A percentile compares a stretch with the other conserved stretches of the same genome.
Evolutionary conservation across 805 yeast species (phyloP).

Genomic region (Suhomyces sp.): DNA sequence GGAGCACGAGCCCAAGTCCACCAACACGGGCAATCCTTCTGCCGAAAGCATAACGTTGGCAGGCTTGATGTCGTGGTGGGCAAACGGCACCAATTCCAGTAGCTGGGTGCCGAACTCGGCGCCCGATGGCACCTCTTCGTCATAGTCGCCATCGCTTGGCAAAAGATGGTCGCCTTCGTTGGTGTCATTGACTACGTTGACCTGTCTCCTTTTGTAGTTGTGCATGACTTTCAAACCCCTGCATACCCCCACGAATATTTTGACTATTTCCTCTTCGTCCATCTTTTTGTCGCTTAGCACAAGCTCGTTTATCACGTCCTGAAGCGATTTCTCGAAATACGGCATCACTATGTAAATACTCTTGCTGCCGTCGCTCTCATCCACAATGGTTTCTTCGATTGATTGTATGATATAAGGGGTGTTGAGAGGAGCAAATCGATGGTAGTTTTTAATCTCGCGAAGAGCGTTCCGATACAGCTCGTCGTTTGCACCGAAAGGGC

Average conservation of each 20-base stretch:
- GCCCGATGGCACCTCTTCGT: slow-evolving; percentile 27
- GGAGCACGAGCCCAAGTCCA: slow-evolving; percentile 80
- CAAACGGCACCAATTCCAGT: slow-evolving; percentile 61
- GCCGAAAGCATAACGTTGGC: slow-evolving; percentile 80
- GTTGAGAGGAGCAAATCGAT: slow-evolving; percentile 53
- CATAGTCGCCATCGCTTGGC: slow-evolving; percentile 13
- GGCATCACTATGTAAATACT: slow-evolving; percentile 80
- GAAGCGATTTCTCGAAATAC: slow-evolving; percentile 67
- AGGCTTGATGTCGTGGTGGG: slow-evolving; percentile 87
- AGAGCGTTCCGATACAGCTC: slow-evolving; percentile 59
- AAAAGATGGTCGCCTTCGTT: slow-evolving; percentile 25
- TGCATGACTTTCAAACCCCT: slow-evolving; percentile 79
- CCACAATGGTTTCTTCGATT: slow-evolving; percentile 67
- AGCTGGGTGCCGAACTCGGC: slow-evolving; percentile 43
- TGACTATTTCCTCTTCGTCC: slow-evolving; percentile 61
- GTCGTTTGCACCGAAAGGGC: slow-evolving; percentile 81
- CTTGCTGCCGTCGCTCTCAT: slow-evolving; percentile 76
- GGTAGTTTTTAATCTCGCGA: slow-evolving; percentile 74
- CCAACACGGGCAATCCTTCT: slow-evolving; percentile 72
- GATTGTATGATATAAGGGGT: slow-evolving; percentile 66
- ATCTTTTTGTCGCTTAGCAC: slow-evolving; percentile 52
- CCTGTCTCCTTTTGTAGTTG: slow-evolving; percentile 40
- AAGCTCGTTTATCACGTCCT: slow-evolving; percentile 69
- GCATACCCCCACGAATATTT: slow-evolving; percentile 64
- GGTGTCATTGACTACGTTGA: slow-evolving; percentile 9